A percentile compares a stretch with the other conserved stretches of the same genome.
Conservation (phyloP, 768 basidiomycete genomes). For the Termitomyces sp. region DNA sequence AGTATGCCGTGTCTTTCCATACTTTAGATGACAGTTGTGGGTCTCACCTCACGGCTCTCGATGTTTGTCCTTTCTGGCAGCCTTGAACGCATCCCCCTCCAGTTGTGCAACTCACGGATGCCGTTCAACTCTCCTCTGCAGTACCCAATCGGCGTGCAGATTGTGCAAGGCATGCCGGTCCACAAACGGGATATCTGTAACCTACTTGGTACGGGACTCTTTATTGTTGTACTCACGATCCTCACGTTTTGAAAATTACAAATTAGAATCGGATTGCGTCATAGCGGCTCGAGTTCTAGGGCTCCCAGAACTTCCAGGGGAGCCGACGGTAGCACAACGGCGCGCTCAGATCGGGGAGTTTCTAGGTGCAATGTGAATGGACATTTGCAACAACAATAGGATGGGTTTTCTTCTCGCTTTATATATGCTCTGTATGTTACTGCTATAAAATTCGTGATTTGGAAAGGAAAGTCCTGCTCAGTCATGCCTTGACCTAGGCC, state of each 20-base stretch:
- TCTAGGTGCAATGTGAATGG: background rate
- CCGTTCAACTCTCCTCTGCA: slow-evolving; percentile 1
- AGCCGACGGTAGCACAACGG: background rate
- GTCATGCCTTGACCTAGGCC: too few relatives aligned
- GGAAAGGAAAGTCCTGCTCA: too few relatives aligned
- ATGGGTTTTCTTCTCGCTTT: background rate
- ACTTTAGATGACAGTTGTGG: too few relatives aligned
- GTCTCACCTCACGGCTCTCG: too few relatives aligned
- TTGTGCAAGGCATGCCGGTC: background rate
- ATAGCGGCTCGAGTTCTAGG: background rate
- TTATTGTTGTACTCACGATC: background rate
- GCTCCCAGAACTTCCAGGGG: background rate
- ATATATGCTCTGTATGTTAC: background rate
- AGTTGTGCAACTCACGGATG: background rate
- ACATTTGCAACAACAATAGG: background rate
- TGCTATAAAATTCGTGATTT: too few relatives aligned
- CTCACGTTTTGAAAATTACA: background rate
- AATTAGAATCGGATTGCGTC: background rate
- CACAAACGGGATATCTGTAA: slow-evolving; percentile 1
- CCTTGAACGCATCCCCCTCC: background rate
- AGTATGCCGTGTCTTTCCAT: background rate
- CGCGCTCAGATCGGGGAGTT: background rate
- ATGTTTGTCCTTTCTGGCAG: background rate
- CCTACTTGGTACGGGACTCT: background rate
- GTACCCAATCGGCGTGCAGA: background rate